A percentile compares a stretch with the other conserved stretches of the same genome.
These are phyloP conservation scores for Paraphoma chrysanthemicola DNA, from an alignment of 2,329 filamentous ascomycete genomes.

Conservation along the genomic window DNA sequence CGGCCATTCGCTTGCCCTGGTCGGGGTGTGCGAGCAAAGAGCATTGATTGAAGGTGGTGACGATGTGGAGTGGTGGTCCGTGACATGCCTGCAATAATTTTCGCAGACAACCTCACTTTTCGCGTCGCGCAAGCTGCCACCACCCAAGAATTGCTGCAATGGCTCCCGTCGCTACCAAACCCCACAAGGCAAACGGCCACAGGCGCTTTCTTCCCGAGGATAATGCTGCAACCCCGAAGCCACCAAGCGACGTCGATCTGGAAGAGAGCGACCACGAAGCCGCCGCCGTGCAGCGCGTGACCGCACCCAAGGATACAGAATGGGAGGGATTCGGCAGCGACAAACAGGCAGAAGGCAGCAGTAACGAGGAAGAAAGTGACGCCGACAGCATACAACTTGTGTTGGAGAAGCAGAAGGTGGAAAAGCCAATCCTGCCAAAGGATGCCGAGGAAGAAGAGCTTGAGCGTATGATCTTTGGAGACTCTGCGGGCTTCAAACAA, in stretches of 20 bases:
- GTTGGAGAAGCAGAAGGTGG: slow-evolving; percentile 27
- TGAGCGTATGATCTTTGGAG: slow-evolving; percentile 87
- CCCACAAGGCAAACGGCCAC: slow-evolving; percentile 28
- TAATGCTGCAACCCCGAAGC: slow-evolving; percentile 11
- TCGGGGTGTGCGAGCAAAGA: slow-evolving; percentile 18
- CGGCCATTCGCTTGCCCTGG: slow-evolving; percentile 23
- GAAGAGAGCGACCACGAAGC: slow-evolving; percentile 31
- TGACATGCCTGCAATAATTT: slow-evolving; percentile 43
- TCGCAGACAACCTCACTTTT: slow-evolving; percentile 33
- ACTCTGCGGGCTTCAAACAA: slow-evolving; percentile 80
- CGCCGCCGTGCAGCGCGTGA: slow-evolving; percentile 28
- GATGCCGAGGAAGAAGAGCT: slow-evolving; percentile 85
- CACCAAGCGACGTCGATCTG: slow-evolving; percentile 24
- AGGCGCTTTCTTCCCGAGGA: slow-evolving; percentile 29
- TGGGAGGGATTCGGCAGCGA: slow-evolving; percentile 37
- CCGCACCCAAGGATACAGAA: slow-evolving; percentile 22
- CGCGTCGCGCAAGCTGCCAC: slow-evolving; percentile 21
- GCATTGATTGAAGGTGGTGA: not conserved
- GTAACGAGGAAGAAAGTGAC: slow-evolving; percentile 20
- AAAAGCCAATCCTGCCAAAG: slow-evolving; percentile 61
- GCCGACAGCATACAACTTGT: slow-evolving; percentile 28
- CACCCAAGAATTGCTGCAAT: slow-evolving; percentile 26
- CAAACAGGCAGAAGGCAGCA: slow-evolving; percentile 7
- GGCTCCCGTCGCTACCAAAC: slow-evolving; percentile 34
- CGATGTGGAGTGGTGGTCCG: not conserved